Evolutionary conservation across 805 yeast species (phyloP).

Genomic region (Zygosaccharomyces pseudorouxii): DNA sequence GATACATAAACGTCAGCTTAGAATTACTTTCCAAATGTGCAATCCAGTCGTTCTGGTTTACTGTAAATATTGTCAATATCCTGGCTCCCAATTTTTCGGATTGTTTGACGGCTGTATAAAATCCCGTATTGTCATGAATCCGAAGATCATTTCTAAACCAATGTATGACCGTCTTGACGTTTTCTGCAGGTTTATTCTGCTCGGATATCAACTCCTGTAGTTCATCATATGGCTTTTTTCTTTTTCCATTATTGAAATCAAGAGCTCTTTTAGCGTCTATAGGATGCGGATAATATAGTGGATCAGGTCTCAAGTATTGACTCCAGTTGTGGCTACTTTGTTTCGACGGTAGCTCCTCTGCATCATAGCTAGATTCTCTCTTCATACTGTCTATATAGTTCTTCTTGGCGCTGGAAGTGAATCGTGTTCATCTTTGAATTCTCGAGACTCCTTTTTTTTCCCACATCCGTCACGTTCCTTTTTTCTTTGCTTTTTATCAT

Average conservation of each 20-base stretch:
- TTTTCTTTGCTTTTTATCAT: not conserved
- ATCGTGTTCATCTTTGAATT: not conserved
- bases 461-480: not conserved
- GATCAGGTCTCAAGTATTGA: slow-evolving; percentile 16
- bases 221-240: slow-evolving; percentile 17
- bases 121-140: slow-evolving; percentile 39
- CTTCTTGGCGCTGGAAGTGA: not conserved
- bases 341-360: not conserved
- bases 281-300: slow-evolving; percentile 18
- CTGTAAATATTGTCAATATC: slow-evolving; percentile 40
- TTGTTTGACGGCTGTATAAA: not conserved
- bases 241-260: slow-evolving; percentile 18
- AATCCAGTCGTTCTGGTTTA: slow-evolving; percentile 39
- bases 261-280: slow-evolving; percentile 18
- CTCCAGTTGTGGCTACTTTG: slow-evolving; percentile 11
- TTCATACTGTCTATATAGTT: not conserved
- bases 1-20: slow-evolving; percentile 39
- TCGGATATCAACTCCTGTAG: slow-evolving; percentile 8
- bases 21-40: slow-evolving; percentile 43
- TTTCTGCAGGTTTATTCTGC: slow-evolving; percentile 1
- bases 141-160: slow-evolving; percentile 48
- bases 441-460: not conserved
- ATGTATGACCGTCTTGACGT: slow-evolving; percentile 35
- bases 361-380: not conserved
- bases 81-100: slow-evolving; percentile 10